Evolutionary conservation across 192 early-diverging fungal genomes (phyloP), one percentile per base, ranked within the genome.

Genomic region (Linderina pennispora): DNA sequence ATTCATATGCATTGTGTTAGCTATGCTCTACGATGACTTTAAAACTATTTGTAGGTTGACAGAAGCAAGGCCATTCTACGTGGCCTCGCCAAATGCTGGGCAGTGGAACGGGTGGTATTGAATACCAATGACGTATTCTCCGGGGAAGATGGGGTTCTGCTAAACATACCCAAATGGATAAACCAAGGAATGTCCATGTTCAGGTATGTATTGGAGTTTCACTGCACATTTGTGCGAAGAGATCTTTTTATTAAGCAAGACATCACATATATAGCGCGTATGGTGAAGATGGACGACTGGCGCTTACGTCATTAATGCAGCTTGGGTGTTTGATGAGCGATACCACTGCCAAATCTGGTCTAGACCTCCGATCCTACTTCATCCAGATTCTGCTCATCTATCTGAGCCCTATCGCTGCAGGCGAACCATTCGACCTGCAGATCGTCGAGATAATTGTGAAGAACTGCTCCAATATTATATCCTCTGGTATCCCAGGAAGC

Each of bases 201-300:
- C 24, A 62, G 44, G 42, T 28, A 43, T 3, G 42, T 19, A n/a
- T n/a, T n/a, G n/a, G n/a, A n/a, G n/a, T n/a, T n/a, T n/a, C n/a
- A n/a, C n/a, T n/a, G n/a, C n/a, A n/a, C n/a, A n/a, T n/a, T n/a
- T n/a, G n/a, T n/a, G n/a, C n/a, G n/a, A n/a, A n/a, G n/a, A n/a
- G n/a, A n/a, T n/a, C n/a, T n/a, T n/a, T n/a, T n/a, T 45, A 48
- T 47, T 14, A 36, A 51, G 20, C 60, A 71, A 6, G 41, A 53
- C 24, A 51, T 60, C 5, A 60, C 60, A 5, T 55, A 58, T 1
- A 31, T 59, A 4, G 60, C 67, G 4, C 60, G 63, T 8, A 59
- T 71, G 39, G 63, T 71, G 43, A 50, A 45, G 6, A 34, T 70
- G 62, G 58, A 60, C 6, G 63, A 60, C 35, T 56, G 56, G 26